Base-by-base conservation (phyloP, 1,284 basidiomycete genomes). In the Irpex sp. region DNA sequence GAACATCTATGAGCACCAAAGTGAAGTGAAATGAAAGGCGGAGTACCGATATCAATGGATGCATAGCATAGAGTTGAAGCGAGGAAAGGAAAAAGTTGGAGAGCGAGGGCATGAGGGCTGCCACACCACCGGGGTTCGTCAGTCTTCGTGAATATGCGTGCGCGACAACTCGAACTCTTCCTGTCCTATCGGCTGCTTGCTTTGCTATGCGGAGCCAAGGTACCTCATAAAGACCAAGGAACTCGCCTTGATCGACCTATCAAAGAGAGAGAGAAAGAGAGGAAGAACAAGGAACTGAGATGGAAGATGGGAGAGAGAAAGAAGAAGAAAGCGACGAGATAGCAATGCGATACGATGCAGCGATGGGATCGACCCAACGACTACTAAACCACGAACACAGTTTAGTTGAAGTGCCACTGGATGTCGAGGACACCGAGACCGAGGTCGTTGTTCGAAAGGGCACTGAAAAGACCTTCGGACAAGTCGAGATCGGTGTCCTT, bases 401-500 rank as follows among this genome's bases (percentile, higher is more conserved):
- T 21, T 55, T 55, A 43, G 21, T 54, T 19, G 49, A 39, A 58
- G 66, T 39, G 21, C 39, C 33, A 79, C 85, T 67, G 75, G 88
- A 88, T 90, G 62, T 76, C 70, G 63, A 95, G 79, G 68, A 79
- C 74, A 62, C 94, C 94, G 33, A 59, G 11, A 31, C 33, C 49
- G 37, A 59, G 37, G 57, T 59, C 37, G 31, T 33, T 33, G 36
- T 46, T 46, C 1, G 50, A 31, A 15, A 62, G 83, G 15, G 73
- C 68, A 53, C 79, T 62, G 83, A 97, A 97, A 31, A 93, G 88
- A 58, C 71, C 86, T n/a, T 73, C 66, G 11, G 92, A 94, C 63
- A 97, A 83, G 74, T 98, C 95, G 70, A 98, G 86, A 19, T 87
- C 89, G 73, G 89, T 79, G 39, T 60, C 59, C 65, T 82, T 83